Conservation (phyloP, 1,284 basidiomycete species). For the Malassezia obtusa region DNA sequence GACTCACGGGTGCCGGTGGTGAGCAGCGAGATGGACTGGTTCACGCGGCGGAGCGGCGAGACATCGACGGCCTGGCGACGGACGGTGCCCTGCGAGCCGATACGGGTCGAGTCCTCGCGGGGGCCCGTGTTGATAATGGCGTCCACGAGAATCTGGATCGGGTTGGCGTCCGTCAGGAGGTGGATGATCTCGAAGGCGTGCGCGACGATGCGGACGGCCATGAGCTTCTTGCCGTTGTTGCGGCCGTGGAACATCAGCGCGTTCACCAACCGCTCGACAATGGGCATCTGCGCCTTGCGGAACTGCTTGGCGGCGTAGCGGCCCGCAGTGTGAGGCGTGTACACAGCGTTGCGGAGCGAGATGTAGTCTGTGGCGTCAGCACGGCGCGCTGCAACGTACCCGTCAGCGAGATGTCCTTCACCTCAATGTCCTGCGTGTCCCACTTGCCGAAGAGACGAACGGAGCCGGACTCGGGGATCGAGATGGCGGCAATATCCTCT, state of each 20-base stretch:
- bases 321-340: constrained; percentile 91
- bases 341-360: constrained; percentile 96
- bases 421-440: constrained; percentile 66
- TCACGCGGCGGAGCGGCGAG: constrained; percentile 92
- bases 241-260: constrained; percentile 90
- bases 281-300: constrained; percentile 99
- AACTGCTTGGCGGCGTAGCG: constrained; percentile 99
- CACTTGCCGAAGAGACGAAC: constrained; percentile 47
- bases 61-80: constrained; percentile 99
- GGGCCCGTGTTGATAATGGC: constrained; percentile 99
- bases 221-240: constrained; percentile 99
- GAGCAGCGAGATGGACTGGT: constrained; percentile 90
- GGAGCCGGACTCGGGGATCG: constrained; percentile 38
- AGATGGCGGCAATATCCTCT: constrained; percentile 44
- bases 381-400: constrained; percentile 51
- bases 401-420: constrained; percentile 73
- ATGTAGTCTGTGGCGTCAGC: constrained; percentile 79
- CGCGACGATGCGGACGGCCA: constrained; percentile 97
- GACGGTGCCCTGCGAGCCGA: constrained; percentile 98
- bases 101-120: constrained; percentile 99
- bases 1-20: constrained; percentile 97
- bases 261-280: constrained; percentile 97
- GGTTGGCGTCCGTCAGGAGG: constrained; percentile 99
- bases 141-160: constrained; percentile 94
- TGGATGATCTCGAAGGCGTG: constrained; percentile 99